phyloP scores from a whole-genome alignment of 148 eudicot genomes.

The Silene latifolia region DNA sequence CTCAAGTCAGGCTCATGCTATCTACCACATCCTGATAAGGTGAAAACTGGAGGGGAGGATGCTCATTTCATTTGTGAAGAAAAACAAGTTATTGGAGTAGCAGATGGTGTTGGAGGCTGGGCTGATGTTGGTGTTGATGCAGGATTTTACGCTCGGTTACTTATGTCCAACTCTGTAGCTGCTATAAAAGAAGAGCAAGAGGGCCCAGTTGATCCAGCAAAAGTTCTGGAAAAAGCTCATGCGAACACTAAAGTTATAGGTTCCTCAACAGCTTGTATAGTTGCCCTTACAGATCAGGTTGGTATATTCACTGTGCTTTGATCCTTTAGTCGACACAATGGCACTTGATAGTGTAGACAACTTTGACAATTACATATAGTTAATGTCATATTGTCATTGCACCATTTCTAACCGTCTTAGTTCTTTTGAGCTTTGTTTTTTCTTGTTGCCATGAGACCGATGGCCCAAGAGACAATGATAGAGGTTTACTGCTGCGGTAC shows the following conservation, averaged over 20 bases:
- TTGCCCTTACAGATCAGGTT: constrained; percentile 73
- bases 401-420: not conserved
- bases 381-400: not conserved
- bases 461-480: not conserved
- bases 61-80: constrained; percentile 85
- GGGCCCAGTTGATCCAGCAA: constrained; percentile 60
- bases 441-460: not conserved
- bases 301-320: constrained; percentile 14
- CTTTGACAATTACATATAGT: not conserved
- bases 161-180: constrained; percentile 75
- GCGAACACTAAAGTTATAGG: constrained; percentile 62
- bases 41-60: constrained; percentile 90
- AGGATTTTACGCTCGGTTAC: constrained; percentile 76
- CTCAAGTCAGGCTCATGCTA: constrained; percentile 76
- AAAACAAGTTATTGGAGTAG: constrained; percentile 72
- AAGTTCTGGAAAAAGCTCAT: constrained; percentile 78
- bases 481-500: not conserved
- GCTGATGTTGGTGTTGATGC: constrained; percentile 88
- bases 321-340: not conserved
- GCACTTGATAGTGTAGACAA: not conserved
- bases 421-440: not conserved
- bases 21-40: constrained; percentile 92
- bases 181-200: constrained; percentile 55
- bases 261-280: constrained; percentile 91
- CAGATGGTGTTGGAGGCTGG: constrained; percentile 99